These are phyloP conservation scores for Blastocystis sp. DNA, from an alignment of 352 stramenopile species.

Conservation along the genomic window DNA sequence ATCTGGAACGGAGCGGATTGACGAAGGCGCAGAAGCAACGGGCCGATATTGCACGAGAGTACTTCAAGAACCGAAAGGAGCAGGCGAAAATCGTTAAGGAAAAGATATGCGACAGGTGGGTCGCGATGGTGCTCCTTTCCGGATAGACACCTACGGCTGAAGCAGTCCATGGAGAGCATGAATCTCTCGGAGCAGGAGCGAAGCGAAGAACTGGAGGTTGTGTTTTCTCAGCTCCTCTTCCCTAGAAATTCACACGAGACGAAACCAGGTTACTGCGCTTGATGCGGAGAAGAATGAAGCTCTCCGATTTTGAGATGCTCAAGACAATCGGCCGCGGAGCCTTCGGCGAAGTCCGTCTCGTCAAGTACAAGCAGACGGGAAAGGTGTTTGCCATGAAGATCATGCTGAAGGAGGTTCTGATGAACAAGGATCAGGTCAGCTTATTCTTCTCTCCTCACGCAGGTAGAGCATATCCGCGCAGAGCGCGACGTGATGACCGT, in stretches of 20 bases:
- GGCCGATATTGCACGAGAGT: neutral
- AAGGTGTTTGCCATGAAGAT: constrained; percentile 80
- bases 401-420: constrained; percentile 77
- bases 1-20: neutral
- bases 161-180: neutral
- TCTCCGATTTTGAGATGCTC: constrained; percentile 84
- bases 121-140: neutral
- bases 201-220: neutral
- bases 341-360: constrained; percentile 88
- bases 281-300: neutral
- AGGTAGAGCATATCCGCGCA: constrained; percentile 87
- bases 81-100: neutral
- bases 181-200: neutral
- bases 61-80: neutral
- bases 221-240: neutral
- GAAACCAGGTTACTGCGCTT: neutral
- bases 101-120: neutral
- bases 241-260: neutral
- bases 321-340: constrained; percentile 90
- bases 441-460: too few relatives aligned
- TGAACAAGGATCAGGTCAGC: constrained; percentile 80
- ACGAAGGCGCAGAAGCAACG: constrained; percentile 28
- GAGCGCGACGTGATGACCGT: constrained; percentile 90
- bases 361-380: constrained; percentile 66
- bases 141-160: neutral